Conservation (phyloP, 73 alveolate genomes). For the Tetrahymena borealis region DNA sequence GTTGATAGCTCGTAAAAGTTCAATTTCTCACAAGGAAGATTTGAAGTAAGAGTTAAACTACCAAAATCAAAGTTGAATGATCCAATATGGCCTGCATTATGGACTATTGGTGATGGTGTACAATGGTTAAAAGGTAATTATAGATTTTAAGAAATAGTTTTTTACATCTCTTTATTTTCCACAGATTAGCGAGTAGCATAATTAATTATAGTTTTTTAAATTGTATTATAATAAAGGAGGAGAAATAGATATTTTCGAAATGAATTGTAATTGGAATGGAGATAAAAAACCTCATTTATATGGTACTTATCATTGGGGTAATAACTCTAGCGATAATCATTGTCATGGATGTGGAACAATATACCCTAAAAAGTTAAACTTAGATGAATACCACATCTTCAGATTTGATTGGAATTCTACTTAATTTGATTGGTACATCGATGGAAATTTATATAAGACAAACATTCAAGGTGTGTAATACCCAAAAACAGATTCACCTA, state of each 20-base stretch:
- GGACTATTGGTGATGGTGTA: background rate
- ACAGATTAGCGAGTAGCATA: background rate
- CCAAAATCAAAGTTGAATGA: background rate
- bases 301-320: background rate
- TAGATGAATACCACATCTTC: background rate
- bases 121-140: background rate
- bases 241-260: background rate
- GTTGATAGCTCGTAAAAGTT: background rate
- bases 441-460: background rate
- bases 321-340: background rate
- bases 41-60: background rate
- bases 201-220: background rate
- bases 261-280: background rate
- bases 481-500: background rate
- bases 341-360: background rate
- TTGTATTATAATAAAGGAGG: background rate
- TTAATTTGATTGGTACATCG: background rate
- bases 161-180: no score
- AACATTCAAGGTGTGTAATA: background rate
- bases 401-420: background rate
- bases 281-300: background rate
- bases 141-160: no score
- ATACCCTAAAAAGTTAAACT: background rate
- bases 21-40: background rate
- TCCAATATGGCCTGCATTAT: background rate